Evolutionary conservation across 1,139 yeast genomes (phyloP), one percentile per base, ranked within the genome.

Genomic region (Spencermartinsiella ligniputridi): DNA sequence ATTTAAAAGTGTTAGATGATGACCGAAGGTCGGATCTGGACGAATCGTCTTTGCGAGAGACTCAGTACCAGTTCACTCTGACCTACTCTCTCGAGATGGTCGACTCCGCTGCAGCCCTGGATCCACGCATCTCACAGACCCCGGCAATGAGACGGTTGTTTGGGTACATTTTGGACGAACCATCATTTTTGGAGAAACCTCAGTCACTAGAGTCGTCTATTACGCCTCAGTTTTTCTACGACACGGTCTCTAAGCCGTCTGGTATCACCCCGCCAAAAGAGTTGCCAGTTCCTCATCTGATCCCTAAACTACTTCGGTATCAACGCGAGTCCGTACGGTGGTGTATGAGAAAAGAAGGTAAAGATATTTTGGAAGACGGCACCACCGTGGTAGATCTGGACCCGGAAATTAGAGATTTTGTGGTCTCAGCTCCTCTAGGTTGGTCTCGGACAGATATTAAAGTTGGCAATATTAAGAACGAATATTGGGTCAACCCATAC

Each of bases 261-360:
- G 43, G 46, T 6, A 29, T 41, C n/a, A 22, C 12, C 8, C 38
- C 39, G 3, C 48, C 44, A 8, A 46, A 44, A 15, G 19, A 37
- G 4, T 32, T 55, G 11, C 37, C 42, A 11, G 48, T 54, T 3
- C 75, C 79, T 0, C 79, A 73, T 35, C 61, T 81, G 15, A 72
- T 69, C 21, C 71, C 82, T 0, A 64, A 67, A 3, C 63, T 81
- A 11, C 60, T 82, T 18, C 69, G 70, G 4, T 86, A 81, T 51
- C 95, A 86, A 57, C 67, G 72, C 3, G 77, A 75, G 41, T 74
- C 92, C 0, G 75, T 86, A 0, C 61, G 70, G 20, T 86, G 95
- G 95, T 67, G 83, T 52, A 60, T 86, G 4, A 52, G 65, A 0
- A 72, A 71, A 49, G 95, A 86, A 57, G 76, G 81, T 25, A 74